Evolutionary conservation across 208 protist species (phyloP).

Genomic region (Trypanosoma conorhini): DNA sequence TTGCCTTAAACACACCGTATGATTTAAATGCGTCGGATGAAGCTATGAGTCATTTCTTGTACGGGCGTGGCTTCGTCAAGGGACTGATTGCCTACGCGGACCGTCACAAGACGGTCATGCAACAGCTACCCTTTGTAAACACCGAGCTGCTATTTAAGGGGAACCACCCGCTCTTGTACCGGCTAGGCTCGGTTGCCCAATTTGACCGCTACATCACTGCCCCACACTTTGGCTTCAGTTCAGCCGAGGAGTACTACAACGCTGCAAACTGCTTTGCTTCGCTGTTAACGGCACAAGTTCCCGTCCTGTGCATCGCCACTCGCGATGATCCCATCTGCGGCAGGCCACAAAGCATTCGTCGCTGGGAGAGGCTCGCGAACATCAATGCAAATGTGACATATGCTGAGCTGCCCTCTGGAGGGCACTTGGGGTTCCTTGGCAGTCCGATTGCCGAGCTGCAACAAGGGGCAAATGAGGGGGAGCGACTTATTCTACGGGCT

Average conservation of each 20-base stretch:
- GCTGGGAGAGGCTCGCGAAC: slow-evolving; percentile 32
- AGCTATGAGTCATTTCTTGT: slow-evolving; percentile 31
- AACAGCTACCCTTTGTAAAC: slow-evolving; percentile 34
- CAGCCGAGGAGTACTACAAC: slow-evolving; percentile 45
- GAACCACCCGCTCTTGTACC: slow-evolving; percentile 26
- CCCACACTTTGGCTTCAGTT: slow-evolving; percentile 48
- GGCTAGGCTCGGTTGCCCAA: slow-evolving; percentile 24
- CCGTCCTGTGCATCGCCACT: slow-evolving; percentile 44
- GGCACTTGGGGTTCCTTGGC: slow-evolving; percentile 62
- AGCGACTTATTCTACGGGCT: slow-evolving; percentile 40
- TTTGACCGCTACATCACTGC: slow-evolving; percentile 53
- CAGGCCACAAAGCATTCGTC: slow-evolving; percentile 16
- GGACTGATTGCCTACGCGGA: slow-evolving; percentile 44
- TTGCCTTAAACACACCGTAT: slow-evolving; percentile 48
- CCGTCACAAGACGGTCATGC: slow-evolving; percentile 40
- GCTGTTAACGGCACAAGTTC: slow-evolving; percentile 35
- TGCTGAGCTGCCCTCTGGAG: slow-evolving; percentile 53
- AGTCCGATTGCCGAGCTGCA: slow-evolving; percentile 30
- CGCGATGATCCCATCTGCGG: slow-evolving; percentile 59
- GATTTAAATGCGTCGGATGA: slow-evolving; percentile 35
- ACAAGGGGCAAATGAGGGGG: slow-evolving; percentile 39
- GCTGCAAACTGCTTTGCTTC: slow-evolving; percentile 33
- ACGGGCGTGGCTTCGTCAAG: slow-evolving; percentile 26
- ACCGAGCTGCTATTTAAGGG: slow-evolving; percentile 24
- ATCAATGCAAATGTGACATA: slow-evolving; percentile 38